Evolutionary conservation across 2,329 filamentous ascomycete species (phyloP), one percentile per base, ranked within the genome.

Genomic region (Pseudogymnoascus sp.): DNA sequence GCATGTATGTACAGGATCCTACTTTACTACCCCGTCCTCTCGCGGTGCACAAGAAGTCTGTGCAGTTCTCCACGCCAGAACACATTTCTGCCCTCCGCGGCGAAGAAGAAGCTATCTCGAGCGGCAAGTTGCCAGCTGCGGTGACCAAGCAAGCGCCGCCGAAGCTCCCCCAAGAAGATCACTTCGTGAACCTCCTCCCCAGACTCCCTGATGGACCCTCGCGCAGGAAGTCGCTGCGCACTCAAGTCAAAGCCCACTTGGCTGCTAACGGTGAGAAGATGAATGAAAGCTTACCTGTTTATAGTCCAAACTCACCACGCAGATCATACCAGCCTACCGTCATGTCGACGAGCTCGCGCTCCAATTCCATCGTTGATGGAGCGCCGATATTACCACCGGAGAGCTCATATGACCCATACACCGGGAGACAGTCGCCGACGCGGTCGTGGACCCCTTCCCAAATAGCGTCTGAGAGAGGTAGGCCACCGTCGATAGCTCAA

Each of bases 301-400:
- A 67, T 65, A 74, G 73, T 67, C 63, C 69, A n/a, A 71, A 69
- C 61, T 68, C 66, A 5, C 67, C 71, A 13, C 73, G 75, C 66
- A 77, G 79, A 71, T 77, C 79, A 70, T 83, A 84, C 69, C 78
- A 83, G 66, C 77, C 80, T 31, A 75, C 80, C 25, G 75, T 77
- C 6, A 72, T 74, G 43, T 78, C 78, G 16, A 71, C 77, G 61
- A 77, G 79, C 8, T 81, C 80, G 19, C 75, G 81, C 71, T 73
- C 79, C 23, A 74, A 79, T 4, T 83, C 81, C 1, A 76, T 84
- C 31, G 72, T 84, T 41, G 81, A 83, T 69, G 87, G 88, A 62
- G 82, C 84, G 3, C 82, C 83, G 2, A 86, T 89, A 73, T 81
- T 81, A 4, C 84, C 86, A 3, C 82, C 85, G 37, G 88, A 90